Evolutionary conservation across 805 yeast genomes (phyloP).

Genomic region (Lachancea waltii): DNA sequence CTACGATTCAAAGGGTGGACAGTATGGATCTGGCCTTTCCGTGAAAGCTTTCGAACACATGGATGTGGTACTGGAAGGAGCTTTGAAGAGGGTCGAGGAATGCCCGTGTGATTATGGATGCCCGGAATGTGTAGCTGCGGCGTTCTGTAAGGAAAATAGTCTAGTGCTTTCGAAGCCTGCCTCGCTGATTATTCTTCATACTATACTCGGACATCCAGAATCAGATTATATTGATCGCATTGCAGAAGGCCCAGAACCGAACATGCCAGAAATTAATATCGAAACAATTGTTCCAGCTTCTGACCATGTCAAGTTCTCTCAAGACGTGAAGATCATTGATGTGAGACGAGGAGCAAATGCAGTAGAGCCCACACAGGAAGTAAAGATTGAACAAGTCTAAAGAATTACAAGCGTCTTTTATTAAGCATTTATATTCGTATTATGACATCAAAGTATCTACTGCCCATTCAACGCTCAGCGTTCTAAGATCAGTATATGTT

Average conservation of each 20-base stretch:
- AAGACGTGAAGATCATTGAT: slow-evolving; percentile 51
- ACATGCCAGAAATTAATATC: slow-evolving; percentile 60
- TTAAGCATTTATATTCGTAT: slow-evolving; percentile 6
- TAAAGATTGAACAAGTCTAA: slow-evolving; percentile 6
- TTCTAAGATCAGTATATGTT: slow-evolving; percentile 88
- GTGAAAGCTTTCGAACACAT: slow-evolving; percentile 74
- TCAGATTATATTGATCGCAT: slow-evolving; percentile 30
- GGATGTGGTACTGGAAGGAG: slow-evolving; percentile 55
- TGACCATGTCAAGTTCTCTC: slow-evolving; percentile 52
- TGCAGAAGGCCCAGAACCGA: slow-evolving; percentile 67
- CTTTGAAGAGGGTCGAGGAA: slow-evolving; percentile 49
- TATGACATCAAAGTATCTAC: slow-evolving; percentile 74
- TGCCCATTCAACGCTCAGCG: slow-evolving; percentile 87
- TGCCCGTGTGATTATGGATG: slow-evolving; percentile 68
- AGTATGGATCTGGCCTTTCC: slow-evolving; percentile 71
- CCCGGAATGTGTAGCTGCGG: slow-evolving; percentile 80
- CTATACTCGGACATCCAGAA: slow-evolving; percentile 49
- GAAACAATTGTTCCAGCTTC: slow-evolving; percentile 60
- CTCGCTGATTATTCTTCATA: slow-evolving; percentile 59
- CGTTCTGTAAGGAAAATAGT: slow-evolving; percentile 74
- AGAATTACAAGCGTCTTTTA: not conserved
- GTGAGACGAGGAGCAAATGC: slow-evolving; percentile 17
- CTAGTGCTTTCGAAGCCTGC: slow-evolving; percentile 85
- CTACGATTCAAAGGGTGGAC: slow-evolving; percentile 78
- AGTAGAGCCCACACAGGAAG: not conserved